Base-by-base conservation (phyloP, 345 rosid species). In the Luvunga scandens region DNA sequence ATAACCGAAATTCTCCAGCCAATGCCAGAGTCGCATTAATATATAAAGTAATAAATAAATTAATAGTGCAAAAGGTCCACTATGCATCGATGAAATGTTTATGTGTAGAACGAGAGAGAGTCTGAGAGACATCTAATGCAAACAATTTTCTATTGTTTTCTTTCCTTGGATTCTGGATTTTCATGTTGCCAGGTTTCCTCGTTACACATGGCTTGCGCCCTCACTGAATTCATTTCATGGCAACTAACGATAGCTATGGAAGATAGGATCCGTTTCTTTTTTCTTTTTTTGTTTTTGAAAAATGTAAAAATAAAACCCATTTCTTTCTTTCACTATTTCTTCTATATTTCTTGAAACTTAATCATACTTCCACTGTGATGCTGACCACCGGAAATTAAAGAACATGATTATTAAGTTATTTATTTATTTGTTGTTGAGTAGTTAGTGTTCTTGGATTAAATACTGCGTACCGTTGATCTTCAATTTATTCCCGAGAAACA, bases 181-280 rank as follows among this genome's bases (percentile, higher is more conserved):
- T 81, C 83, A 85, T 82, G 87, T 87, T 82, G 75, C 81, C 84
- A 81, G 78, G 71, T 84, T 88, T 85, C 89, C 83, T 80, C 81
- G 67, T 84, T 86, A 81, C 89, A 86, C 83, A 83, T 84, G 86
- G 85, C 79, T 76, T 73, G 57, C 79, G 68, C 42, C 69, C 45
- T 66, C 69, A 66, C 19, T 25, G 48, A 42, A 45, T 62, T 39
- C 33, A 61, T 48, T 75, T 64, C 69, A 13, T 27, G 69, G 69
- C 76, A 62, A 59, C 63, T 45, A 16, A 16, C 53, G 12, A 66
- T 31, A 57, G 50, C 42, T 60, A 57, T 27, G 60, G 31, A 53
- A 3, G 42, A 30, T 39, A 18, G 7, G 57, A 53, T 53, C 57
- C 22, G 3, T 53, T 53, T 53, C 57, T 5, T 53, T 18, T 53